Percentiles rank a stretch among this genome's conserved stretches.
Evolutionary conservation across 345 rosid species (phyloP).

Genomic region (Aegle marmelos): DNA sequence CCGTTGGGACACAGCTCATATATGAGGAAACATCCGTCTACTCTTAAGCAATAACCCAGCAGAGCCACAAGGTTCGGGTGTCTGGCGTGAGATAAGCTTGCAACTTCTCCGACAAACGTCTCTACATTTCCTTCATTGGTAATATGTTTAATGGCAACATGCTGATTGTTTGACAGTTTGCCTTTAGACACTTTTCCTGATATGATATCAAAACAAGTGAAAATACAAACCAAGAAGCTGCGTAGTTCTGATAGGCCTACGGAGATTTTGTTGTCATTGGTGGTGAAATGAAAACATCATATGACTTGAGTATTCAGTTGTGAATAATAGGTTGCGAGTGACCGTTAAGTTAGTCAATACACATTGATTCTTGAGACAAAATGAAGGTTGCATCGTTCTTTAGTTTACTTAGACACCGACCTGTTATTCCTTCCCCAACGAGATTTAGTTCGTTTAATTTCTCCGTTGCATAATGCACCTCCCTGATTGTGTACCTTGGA

Average conservation of each 20-base stretch:
- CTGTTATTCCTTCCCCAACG: constrained; percentile 57
- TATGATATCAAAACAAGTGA: neutral
- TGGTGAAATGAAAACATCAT: too few relatives aligned
- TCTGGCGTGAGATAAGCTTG: constrained; percentile 29
- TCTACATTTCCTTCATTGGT: constrained; percentile 38
- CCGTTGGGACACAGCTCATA: constrained; percentile 50
- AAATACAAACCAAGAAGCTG: neutral
- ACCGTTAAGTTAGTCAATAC: neutral
- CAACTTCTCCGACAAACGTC: constrained; percentile 49
- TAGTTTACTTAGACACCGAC: constrained; percentile 16
- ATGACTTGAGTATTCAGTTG: too few relatives aligned
- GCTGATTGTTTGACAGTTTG: constrained; percentile 28
- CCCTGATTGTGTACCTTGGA: constrained; percentile 26
- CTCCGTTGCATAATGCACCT: constrained; percentile 38
- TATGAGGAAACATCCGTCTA: constrained; percentile 45
- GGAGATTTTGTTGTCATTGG: too few relatives aligned
- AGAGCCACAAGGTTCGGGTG: constrained; percentile 44
- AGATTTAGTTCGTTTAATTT: constrained; percentile 35
- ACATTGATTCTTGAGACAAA: neutral
- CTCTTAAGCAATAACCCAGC: constrained; percentile 39
- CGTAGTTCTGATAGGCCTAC: neutral
- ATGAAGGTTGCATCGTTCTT: neutral
- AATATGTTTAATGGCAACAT: constrained; percentile 46
- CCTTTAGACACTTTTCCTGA: constrained; percentile 55
- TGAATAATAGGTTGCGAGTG: too few relatives aligned